Base-by-base conservation (phyloP, 768 basidiomycete species). In the Agaricus bisporus region DNA sequence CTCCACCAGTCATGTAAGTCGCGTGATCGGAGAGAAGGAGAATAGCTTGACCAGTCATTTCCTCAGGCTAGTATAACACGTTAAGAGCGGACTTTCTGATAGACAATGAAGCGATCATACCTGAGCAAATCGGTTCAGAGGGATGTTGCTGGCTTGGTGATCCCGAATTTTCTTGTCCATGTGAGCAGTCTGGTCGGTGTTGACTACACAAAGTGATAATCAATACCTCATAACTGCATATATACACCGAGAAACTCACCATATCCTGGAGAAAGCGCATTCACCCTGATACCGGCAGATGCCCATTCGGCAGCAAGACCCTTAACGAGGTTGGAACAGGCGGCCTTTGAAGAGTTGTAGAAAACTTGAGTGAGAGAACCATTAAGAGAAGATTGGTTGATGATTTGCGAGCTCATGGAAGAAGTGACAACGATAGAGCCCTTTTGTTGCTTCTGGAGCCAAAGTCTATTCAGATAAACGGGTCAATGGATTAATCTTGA, bases 331-430 rank as follows among this genome's bases (percentile, higher is more conserved):
- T 77, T 76, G 10, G 78, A 77, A 0, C 83, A 82, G 5, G 83
- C 85, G 0, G 79, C 83, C 66, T 86, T 86, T 42, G 83, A 85
- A 0, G 83, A 82, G 61, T 86, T 86, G 62, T 85, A 85, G 60
- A 73, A 74, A 7, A 75, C 82, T 67, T 83, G 83, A 10, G 74
- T 77, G 42, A 83, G 64, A 3, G 82, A 68, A 57, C 71, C 61
- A 60, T 77, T 78, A 28, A 64, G 61, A 0, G 58, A 65, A 2
- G 69, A 58, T 58, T 78, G 75, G 56, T 85, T 85, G 64, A 83
- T 81, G 56, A 86, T 84, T 51, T 78, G 77, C 1, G 82, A 83
- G 56, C 79, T 80, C 82, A 86, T 86, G 4, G 81, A 83, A 1
- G 80, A 77, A 0, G 76, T 83, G 54, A 86, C 77, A 37, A 86